Conservation (phyloP, 2,329 filamentous ascomycete species). For the Epichloe sibirici region DNA sequence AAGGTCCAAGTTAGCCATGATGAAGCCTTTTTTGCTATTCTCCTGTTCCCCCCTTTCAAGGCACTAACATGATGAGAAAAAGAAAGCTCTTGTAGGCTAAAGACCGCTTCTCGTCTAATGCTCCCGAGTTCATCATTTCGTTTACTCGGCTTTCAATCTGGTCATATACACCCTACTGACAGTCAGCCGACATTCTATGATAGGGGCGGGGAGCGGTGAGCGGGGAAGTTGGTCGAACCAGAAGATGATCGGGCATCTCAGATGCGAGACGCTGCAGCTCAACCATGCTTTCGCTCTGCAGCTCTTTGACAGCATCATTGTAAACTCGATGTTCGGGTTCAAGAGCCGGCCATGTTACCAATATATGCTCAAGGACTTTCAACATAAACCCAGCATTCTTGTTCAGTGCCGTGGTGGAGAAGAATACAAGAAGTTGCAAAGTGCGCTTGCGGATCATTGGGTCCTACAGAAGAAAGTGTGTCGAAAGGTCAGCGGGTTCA, state of each 20-base stretch:
- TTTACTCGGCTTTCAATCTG: slow-evolving; percentile 74
- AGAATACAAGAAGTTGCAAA: slow-evolving; percentile 70
- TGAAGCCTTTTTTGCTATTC: background rate
- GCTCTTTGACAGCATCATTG: slow-evolving; percentile 78
- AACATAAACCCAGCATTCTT: slow-evolving; percentile 72
- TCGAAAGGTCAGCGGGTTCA: background rate
- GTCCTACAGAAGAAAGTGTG: slow-evolving; percentile 36
- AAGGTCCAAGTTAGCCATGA: background rate
- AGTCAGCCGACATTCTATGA: background rate
- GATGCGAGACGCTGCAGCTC: slow-evolving; percentile 82
- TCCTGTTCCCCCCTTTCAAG: background rate
- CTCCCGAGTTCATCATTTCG: slow-evolving; percentile 61
- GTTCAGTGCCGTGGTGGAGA: slow-evolving; percentile 70
- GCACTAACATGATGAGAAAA: slow-evolving; percentile 71
- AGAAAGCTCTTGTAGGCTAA: slow-evolving; percentile 83
- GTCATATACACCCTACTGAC: slow-evolving; percentile 61
- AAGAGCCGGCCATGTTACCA: slow-evolving; percentile 68
- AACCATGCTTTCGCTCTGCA: slow-evolving; percentile 73
- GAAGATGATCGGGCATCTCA: slow-evolving; percentile 82
- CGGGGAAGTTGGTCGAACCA: slow-evolving; percentile 34
- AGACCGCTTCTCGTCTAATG: slow-evolving; percentile 68
- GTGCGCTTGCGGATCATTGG: slow-evolving; percentile 73
- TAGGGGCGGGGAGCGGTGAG: too few relatives aligned
- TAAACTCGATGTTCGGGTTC: slow-evolving; percentile 60
- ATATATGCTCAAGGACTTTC: slow-evolving; percentile 79